Percentiles rank a stretch among this genome's conserved stretches.
Evolutionary conservation across 1,139 yeast species (phyloP).

Genomic region (Protomyces inundatus): DNA sequence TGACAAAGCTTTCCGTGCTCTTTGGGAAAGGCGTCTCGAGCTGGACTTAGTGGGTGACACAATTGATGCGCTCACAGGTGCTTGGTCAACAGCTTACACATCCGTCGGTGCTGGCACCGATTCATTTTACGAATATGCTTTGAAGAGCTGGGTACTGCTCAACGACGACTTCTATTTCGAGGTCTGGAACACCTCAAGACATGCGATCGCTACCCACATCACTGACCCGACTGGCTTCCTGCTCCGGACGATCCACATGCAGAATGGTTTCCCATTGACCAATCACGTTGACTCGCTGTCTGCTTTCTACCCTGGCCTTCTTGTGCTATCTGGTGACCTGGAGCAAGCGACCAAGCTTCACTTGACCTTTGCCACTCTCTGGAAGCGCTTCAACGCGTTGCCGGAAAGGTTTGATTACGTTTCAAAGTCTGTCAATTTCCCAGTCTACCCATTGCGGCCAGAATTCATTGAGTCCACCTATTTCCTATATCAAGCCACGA

Average conservation of each 20-base stretch:
- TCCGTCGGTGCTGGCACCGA: conserved; percentile 94
- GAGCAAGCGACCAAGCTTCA: conserved; percentile 61
- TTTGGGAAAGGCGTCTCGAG: conserved; percentile 64
- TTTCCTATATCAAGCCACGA: conserved; percentile 74
- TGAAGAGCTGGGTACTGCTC: conserved; percentile 69
- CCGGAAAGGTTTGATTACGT: conserved; percentile 80
- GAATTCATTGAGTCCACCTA: conserved; percentile 88
- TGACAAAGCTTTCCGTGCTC: conserved; percentile 56
- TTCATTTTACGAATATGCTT: conserved; percentile 83
- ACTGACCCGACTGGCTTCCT: conserved; percentile 47
- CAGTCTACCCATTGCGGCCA: conserved; percentile 87
- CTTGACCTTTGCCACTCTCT: conserved; percentile 62
- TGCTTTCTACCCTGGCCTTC: conserved; percentile 84
- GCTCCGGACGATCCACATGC: conserved; percentile 55
- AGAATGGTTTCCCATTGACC: conserved; percentile 50
- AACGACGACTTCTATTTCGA: conserved; percentile 56
- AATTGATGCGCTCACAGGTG: conserved; percentile 54
- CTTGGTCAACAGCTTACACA: conserved; percentile 57
- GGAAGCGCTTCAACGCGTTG: conserved; percentile 73
- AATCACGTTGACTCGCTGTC: conserved; percentile 80
- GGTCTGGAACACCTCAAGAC: conserved; percentile 58
- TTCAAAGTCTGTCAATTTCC: conserved; percentile 39
- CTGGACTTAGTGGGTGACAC: conserved; percentile 74
- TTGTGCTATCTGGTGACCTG: conserved; percentile 71
- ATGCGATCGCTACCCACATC: conserved; percentile 52